Conservation (phyloP, 139 green algal species). For the Nannochloris sp. region DNA sequence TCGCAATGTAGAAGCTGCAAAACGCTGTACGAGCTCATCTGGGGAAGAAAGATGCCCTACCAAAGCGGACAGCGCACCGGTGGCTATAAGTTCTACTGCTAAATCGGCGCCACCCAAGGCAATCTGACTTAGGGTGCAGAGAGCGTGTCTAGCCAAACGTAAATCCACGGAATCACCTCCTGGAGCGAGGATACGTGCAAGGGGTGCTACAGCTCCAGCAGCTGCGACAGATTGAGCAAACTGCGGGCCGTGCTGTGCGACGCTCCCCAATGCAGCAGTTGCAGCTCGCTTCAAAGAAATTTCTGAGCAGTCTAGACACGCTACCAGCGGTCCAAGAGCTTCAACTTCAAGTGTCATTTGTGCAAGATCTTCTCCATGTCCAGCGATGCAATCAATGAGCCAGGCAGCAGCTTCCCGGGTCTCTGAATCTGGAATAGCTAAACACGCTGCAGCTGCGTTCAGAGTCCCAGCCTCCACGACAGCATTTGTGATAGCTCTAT, state of each 20-base stretch:
- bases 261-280: not conserved
- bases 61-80: not conserved
- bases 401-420: conserved; percentile 10
- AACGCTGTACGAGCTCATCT: not conserved
- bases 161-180: not conserved
- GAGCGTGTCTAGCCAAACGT: not conserved
- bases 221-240: not conserved
- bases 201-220: not conserved
- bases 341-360: not conserved
- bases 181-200: not conserved
- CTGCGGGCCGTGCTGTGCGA: not conserved
- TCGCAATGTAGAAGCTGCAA: conserved; percentile 8
- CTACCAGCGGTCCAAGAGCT: not conserved
- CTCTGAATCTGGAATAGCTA: not conserved
- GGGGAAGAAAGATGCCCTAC: not conserved
- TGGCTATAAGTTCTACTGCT: not conserved
- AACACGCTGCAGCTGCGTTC: not conserved
- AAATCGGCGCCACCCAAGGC: not conserved
- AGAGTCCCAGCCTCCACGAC: not conserved
- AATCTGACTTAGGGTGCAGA: not conserved
- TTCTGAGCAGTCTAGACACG: conserved; percentile 3
- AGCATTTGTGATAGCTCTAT: not conserved
- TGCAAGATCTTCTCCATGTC: not conserved
- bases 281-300: not conserved
- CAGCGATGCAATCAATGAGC: not conserved